Evolutionary conservation across 2,329 filamentous ascomycete species (phyloP).

Genomic region (Sporothrix curviconia): DNA sequence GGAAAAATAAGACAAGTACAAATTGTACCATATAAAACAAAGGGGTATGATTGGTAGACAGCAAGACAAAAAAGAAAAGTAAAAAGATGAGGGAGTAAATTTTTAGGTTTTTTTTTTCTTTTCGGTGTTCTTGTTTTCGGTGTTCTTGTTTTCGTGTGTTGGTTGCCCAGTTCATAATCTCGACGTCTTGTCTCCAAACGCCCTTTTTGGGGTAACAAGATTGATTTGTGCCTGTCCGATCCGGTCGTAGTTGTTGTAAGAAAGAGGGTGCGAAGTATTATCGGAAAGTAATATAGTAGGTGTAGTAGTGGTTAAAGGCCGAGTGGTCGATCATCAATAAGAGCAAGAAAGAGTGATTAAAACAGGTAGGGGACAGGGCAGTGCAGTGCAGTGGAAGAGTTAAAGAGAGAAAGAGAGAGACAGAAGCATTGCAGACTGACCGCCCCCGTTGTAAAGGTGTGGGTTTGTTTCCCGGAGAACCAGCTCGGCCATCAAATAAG

Average conservation of each 20-base stretch:
- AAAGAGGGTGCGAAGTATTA: neutral
- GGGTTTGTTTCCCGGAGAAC: constrained; percentile 13
- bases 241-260: neutral
- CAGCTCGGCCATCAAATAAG: constrained; percentile 13
- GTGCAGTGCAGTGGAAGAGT: too few species aligned
- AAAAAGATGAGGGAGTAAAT: neutral
- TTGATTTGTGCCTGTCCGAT: neutral
- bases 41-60: neutral
- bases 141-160: neutral
- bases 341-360: neutral
- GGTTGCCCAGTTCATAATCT: constrained; percentile 3
- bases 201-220: too few species aligned
- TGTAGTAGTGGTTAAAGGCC: neutral
- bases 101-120: neutral
- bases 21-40: neutral
- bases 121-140: neutral
- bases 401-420: neutral
- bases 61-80: neutral
- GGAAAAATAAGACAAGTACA: neutral
- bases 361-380: neutral
- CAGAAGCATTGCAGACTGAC: neutral
- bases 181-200: neutral
- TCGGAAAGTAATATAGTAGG: neutral
- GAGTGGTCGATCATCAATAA: constrained; percentile 1
- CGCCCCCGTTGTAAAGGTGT: neutral